Conservation (phyloP, 2,329 filamentous ascomycete genomes). For the Talaromyces islandicus region DNA sequence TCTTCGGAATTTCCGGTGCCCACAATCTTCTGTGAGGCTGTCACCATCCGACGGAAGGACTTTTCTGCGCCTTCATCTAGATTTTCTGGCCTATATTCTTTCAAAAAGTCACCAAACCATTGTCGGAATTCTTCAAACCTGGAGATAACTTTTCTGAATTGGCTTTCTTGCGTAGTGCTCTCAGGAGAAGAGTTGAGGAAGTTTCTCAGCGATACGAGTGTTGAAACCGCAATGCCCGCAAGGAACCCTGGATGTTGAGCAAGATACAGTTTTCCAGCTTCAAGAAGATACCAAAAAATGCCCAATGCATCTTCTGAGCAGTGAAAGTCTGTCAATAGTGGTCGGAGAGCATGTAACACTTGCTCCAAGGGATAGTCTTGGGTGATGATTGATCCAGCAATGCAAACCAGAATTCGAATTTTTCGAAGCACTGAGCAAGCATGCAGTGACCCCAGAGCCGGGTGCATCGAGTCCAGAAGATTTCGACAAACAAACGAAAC, state of each 20-base stretch:
- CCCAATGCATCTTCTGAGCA: conserved; percentile 89
- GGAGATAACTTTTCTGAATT: conserved; percentile 69
- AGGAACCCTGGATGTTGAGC: conserved; percentile 65
- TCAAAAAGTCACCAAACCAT: conserved; percentile 70
- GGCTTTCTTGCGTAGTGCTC: conserved; percentile 77
- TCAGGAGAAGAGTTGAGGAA: conserved; percentile 71
- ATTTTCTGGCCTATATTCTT: conserved; percentile 52
- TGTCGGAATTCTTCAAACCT: conserved; percentile 69
- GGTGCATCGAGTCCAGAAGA: conserved; percentile 73
- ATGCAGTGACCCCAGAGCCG: conserved; percentile 78
- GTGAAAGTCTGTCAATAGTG: conserved; percentile 73
- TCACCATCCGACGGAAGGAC: conserved; percentile 62
- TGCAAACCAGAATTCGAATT: conserved; percentile 70
- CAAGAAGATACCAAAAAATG: conserved; percentile 76
- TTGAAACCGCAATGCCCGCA: conserved; percentile 72
- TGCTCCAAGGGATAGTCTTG: conserved; percentile 83
- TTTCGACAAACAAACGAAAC: conserved; percentile 69
- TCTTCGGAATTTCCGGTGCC: conserved; percentile 63
- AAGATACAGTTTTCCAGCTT: conserved; percentile 61
- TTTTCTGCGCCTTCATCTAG: conserved; percentile 45
- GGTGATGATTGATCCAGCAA: conserved; percentile 68
- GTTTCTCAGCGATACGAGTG: conserved; percentile 68
- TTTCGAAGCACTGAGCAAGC: conserved; percentile 83
- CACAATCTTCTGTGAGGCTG: conserved; percentile 62
- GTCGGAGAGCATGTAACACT: conserved; percentile 72